These are phyloP conservation scores for Spiraea crenata DNA, from an alignment of 331 rosid species.

Conservation along the genomic window DNA sequence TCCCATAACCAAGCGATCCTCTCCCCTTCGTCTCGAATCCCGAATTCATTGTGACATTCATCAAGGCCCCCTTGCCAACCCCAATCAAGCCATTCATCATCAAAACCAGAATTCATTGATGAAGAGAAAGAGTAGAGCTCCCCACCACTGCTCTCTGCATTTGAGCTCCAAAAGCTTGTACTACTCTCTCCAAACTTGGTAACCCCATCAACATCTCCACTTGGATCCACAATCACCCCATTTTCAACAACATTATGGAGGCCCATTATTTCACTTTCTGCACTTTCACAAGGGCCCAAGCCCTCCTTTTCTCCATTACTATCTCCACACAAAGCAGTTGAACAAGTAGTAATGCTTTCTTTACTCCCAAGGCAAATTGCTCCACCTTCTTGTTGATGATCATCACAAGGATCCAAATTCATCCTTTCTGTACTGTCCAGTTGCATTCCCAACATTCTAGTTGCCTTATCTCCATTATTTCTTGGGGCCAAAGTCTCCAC, in stretches of 20 bases:
- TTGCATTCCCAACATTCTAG: background rate
- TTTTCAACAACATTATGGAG: constrained; percentile 39
- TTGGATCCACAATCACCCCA: constrained; percentile 24
- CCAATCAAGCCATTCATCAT: constrained; percentile 49
- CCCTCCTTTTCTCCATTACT: constrained; percentile 26
- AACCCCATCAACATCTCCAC: constrained; percentile 17
- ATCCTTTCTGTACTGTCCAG: background rate
- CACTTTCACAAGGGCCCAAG: constrained; percentile 49
- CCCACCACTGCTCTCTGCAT: constrained; percentile 34
- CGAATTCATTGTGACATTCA: constrained; percentile 35
- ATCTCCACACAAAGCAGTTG: constrained; percentile 7
- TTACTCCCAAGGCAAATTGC: background rate
- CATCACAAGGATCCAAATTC: background rate
- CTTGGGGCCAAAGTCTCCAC: constrained; percentile 6
- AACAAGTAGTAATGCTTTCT: background rate
- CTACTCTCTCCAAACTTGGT: constrained; percentile 19
- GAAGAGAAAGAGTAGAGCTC: constrained; percentile 25
- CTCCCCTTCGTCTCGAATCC: constrained; percentile 32
- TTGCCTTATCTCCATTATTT: background rate
- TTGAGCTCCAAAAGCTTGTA: constrained; percentile 34
- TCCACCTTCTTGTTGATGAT: background rate
- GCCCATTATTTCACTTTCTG: constrained; percentile 41
- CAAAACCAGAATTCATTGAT: constrained; percentile 36
- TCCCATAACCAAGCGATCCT: constrained; percentile 41
- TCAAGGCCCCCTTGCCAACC: constrained; percentile 29